Conservation (phyloP, 2,329 filamentous ascomycete genomes). For the Pestalotiopsis sp. region DNA sequence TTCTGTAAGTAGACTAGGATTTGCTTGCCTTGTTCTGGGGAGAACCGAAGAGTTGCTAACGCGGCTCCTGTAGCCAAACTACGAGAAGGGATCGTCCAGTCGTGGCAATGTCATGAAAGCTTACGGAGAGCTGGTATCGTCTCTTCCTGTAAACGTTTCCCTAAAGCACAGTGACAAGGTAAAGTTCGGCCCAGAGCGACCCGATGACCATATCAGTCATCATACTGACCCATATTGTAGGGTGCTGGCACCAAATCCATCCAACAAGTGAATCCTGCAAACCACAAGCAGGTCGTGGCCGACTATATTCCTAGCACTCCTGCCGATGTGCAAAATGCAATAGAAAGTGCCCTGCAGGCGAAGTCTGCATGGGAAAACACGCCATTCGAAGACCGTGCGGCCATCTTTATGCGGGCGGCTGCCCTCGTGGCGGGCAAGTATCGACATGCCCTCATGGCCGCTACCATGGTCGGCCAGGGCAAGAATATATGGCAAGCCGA, state of each 20-base stretch:
- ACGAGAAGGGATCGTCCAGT: not conserved
- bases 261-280: conserved; percentile 78
- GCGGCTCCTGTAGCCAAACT: not conserved
- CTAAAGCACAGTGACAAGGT: not conserved
- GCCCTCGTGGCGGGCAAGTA: conserved; percentile 91
- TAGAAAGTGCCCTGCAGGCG: conserved; percentile 81
- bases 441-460: conserved; percentile 93
- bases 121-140: not conserved
- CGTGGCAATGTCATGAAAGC: not conserved
- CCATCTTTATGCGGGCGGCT: conserved; percentile 93
- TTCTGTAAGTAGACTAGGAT: not conserved
- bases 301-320: conserved; percentile 68
- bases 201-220: not conserved
- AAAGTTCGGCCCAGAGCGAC: not conserved
- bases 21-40: not conserved
- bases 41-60: not conserved
- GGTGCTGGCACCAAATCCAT: conserved; percentile 64
- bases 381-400: conserved; percentile 87
- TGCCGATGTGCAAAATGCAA: not conserved
- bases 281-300: conserved; percentile 76
- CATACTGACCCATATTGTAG: not conserved
- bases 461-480: conserved; percentile 94
- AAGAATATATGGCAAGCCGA: conserved; percentile 99
- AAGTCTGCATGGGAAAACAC: conserved; percentile 84
- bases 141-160: not conserved